phyloP scores from a whole-genome alignment of 1,284 basidiomycete species.

The Pyrrhoderma lamaoense region DNA sequence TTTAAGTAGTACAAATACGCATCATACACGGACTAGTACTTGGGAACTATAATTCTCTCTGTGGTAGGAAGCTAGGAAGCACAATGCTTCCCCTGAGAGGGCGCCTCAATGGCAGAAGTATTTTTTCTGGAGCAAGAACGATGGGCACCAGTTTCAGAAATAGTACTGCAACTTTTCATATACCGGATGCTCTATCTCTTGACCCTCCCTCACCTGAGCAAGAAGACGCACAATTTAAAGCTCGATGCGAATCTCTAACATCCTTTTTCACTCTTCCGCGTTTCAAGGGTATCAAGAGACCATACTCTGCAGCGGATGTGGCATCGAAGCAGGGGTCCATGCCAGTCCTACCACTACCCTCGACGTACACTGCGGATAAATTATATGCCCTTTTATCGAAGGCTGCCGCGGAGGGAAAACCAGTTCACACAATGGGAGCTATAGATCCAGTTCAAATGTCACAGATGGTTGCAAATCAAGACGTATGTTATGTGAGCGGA shows the following conservation, averaged over 20 bases:
- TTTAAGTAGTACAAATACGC: conserved; percentile 26
- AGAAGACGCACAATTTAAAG: conserved; percentile 61
- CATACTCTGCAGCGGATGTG: conserved; percentile 73
- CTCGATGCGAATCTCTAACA: conserved; percentile 56
- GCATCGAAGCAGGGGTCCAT: conserved; percentile 87
- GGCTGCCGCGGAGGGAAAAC: conserved; percentile 57
- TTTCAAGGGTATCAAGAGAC: conserved; percentile 67
- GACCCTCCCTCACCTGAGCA: conserved; percentile 55
- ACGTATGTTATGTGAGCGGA: conserved; percentile 93
- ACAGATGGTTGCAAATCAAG: conserved; percentile 94
- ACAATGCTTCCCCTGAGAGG: conserved; percentile 11
- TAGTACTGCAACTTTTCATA: conserved; percentile 10
- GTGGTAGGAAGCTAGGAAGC: neutral
- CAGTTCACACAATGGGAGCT: conserved; percentile 82
- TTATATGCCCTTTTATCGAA: conserved; percentile 61
- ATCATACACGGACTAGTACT: neutral
- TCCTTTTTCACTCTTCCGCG: conserved; percentile 72
- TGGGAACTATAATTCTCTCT: neutral
- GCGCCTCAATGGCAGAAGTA: conserved; percentile 1
- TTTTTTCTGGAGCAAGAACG: conserved; percentile 6
- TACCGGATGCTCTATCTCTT: conserved; percentile 41
- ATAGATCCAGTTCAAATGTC: conserved; percentile 93
- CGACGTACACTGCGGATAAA: conserved; percentile 77
- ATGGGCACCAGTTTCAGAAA: conserved; percentile 16
- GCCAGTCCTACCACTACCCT: conserved; percentile 71